Base-by-base conservation (phyloP, 148 eudicot species). In the Cornus florida region DNA sequence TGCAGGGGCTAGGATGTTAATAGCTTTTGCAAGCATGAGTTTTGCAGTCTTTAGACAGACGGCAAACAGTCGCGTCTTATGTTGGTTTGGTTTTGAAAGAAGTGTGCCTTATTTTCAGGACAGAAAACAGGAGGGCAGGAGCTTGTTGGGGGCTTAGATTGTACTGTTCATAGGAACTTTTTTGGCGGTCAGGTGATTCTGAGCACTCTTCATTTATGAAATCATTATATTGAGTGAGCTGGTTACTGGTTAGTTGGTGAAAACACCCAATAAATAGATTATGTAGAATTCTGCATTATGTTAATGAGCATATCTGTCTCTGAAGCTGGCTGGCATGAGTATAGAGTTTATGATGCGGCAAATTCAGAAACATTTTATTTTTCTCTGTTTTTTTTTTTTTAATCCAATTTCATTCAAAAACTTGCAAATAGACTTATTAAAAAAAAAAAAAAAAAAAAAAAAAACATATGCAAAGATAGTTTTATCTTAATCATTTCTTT, bases 81-180 rank as follows among this genome's bases (percentile, higher is more conserved):
- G 12, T 67, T 17, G 19, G 24, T 33, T 62, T 67, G 38, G 50
- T 64, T 70, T 79, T 32, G 43, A 80, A 9, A 0, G 6, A 53
- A 67, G 75, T 32, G 66, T 23, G 76, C 71, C 71, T 70, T 14
- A 56, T 67, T 83, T 88, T 73, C 98, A 96, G 99, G 97, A 69
- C 97, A 93, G 85, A 96, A 96, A 92, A 62, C 80, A 57, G 99
- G 99, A 74, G 99, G 99, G 16, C 99, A 96, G 89, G 94, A 91
- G 67, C 90, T 96, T 31, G 81, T 96, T 65, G 99, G 99, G 39
- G 99, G 99, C 82, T 92, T 96, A 79, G 91, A 96, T 82, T 96
- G 99, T 87, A 91, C 87, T 0, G 98, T 96, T 32, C 98, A 96
- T 76, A 86, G 99, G 24, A 96, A 96, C 84, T 93, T 93, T 87